Conservation (phyloP, 2,329 filamentous ascomycete species). For the Monosporascus cannonballus region DNA sequence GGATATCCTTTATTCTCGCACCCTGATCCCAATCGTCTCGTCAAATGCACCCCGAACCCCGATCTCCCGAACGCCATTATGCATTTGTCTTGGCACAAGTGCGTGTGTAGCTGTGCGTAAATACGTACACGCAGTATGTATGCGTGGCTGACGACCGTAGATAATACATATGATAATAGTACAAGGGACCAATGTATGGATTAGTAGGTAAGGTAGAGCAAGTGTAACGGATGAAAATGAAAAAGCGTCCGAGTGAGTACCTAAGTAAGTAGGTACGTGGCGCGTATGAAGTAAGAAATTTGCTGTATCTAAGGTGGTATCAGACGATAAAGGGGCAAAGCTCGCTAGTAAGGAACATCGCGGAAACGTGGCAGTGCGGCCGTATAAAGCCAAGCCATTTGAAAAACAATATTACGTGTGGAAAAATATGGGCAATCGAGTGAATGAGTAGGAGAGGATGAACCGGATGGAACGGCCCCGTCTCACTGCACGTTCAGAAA, state of each 20-base stretch:
- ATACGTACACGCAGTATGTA: neutral
- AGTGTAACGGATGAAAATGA: neutral
- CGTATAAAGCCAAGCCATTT: neutral
- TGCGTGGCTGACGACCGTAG: neutral
- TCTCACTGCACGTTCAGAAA: conserved; percentile 49
- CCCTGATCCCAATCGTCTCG: neutral
- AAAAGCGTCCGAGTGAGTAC: neutral
- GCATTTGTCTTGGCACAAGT: neutral
- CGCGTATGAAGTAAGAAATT: neutral
- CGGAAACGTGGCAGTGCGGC: neutral
- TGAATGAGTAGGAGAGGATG: neutral
- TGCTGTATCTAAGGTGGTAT: neutral
- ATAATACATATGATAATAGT: neutral
- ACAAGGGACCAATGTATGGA: neutral
- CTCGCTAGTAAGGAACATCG: neutral
- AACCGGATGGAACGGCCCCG: neutral
- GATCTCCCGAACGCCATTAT: neutral
- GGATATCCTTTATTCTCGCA: too few relatives aligned
- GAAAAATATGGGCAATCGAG: neutral
- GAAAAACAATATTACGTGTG: neutral
- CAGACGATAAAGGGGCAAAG: too few relatives aligned
- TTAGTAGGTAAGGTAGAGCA: neutral
- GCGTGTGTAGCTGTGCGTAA: neutral
- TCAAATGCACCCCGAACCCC: neutral
- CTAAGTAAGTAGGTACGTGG: neutral